Percentiles rank a stretch among this genome's conserved stretches.
These are phyloP conservation scores for Groenewaldozyma salmanticensis DNA, from an alignment of 805 yeast species.

Conservation along the genomic window DNA sequence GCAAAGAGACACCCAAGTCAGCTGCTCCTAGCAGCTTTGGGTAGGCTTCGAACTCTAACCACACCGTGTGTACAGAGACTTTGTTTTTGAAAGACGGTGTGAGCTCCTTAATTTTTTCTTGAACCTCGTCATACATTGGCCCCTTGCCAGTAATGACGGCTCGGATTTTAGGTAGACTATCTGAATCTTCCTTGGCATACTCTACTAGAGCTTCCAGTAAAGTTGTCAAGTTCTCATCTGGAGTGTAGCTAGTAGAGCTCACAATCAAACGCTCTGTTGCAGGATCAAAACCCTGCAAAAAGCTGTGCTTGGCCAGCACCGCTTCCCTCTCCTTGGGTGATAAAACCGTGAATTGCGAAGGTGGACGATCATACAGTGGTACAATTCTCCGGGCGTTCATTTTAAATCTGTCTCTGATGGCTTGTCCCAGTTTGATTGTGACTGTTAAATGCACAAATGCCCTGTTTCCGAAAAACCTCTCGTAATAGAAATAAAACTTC, in stretches of 20 bases:
- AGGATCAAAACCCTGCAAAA: constrained; percentile 30
- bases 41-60: constrained; percentile 75
- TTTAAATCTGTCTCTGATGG: constrained; percentile 46
- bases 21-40: constrained; percentile 67
- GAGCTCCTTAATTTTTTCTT: constrained; percentile 36
- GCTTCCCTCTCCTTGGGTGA: constrained; percentile 20
- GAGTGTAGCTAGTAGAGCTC: constrained; percentile 89
- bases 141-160: constrained; percentile 97
- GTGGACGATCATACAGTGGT: constrained; percentile 83
- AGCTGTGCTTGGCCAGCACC: constrained; percentile 26
- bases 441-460: constrained; percentile 76
- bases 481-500: constrained; percentile 49
- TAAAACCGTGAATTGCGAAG: constrained; percentile 41
- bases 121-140: constrained; percentile 54
- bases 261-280: constrained; percentile 54
- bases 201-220: constrained; percentile 57
- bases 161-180: constrained; percentile 39
- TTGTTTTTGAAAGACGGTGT: constrained; percentile 32
- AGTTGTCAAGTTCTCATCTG: constrained; percentile 79
- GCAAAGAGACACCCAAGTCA: constrained; percentile 84
- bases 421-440: constrained; percentile 60
- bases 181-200: constrained; percentile 36
- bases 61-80: constrained; percentile 52
- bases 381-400: constrained; percentile 39
- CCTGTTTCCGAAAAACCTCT: constrained; percentile 46